These are phyloP conservation scores for Chlorophyllum brunneum DNA, from an alignment of 768 basidiomycete species.

Conservation along the genomic window DNA sequence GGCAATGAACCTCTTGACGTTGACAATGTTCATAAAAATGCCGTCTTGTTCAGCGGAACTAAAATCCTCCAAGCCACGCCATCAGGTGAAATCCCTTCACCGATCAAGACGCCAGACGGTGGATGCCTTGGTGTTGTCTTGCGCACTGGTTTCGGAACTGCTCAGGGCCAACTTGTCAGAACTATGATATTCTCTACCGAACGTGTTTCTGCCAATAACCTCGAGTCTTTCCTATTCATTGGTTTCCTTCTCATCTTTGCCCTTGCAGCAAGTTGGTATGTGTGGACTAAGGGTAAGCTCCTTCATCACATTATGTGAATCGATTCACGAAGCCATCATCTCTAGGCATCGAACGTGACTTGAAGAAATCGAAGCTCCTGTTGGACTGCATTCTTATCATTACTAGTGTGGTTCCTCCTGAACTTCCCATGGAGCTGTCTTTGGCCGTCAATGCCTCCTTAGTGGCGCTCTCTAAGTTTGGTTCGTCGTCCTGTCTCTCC, in stretches of 20 bases:
- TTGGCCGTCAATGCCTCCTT: constrained; percentile 94
- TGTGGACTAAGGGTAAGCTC: constrained; percentile 85
- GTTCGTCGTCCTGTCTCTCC: constrained; percentile 62
- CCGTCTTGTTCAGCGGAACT: constrained; percentile 92
- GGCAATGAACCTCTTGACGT: constrained; percentile 73
- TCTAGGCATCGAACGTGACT: constrained; percentile 81
- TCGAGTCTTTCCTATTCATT: constrained; percentile 96
- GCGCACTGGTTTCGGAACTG: constrained; percentile 95
- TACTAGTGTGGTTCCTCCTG: constrained; percentile 96
- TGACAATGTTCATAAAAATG: constrained; percentile 83
- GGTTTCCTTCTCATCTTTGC: constrained; percentile 97
- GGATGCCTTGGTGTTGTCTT: constrained; percentile 92
- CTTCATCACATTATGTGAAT: constrained; percentile 1
- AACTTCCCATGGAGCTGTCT: constrained; percentile 96
- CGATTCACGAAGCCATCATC: background rate
- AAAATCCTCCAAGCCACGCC: constrained; percentile 85
- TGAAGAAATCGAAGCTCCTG: constrained; percentile 93
- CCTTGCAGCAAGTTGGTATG: constrained; percentile 96
- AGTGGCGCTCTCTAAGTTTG: constrained; percentile 89
- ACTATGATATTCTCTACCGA: constrained; percentile 99
- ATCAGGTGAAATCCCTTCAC: constrained; percentile 35
- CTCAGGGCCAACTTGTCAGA: constrained; percentile 94
- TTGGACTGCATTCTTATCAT: constrained; percentile 96
- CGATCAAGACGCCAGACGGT: constrained; percentile 76
- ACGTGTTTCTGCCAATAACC: constrained; percentile 92